These are phyloP conservation scores for Collybiopsis luxurians DNA, from an alignment of 768 basidiomycete genomes.

Conservation along the genomic window DNA sequence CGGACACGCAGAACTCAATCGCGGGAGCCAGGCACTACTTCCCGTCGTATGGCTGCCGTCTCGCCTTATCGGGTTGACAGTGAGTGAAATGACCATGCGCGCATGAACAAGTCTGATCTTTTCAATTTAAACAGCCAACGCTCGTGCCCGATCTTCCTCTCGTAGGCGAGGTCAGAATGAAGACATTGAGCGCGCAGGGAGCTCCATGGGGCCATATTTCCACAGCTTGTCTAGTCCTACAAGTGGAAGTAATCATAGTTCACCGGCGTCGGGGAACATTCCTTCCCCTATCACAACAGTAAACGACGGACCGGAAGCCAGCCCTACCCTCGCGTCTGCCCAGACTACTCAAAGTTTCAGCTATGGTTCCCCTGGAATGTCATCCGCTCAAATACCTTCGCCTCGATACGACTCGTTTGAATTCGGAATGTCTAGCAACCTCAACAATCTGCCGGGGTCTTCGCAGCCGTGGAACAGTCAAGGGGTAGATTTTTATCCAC, in stretches of 20 bases:
- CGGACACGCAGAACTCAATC: conserved; percentile 55
- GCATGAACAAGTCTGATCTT: conserved; percentile 17
- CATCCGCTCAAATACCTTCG: conserved; percentile 50
- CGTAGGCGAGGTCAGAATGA: conserved; percentile 74
- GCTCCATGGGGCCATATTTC: conserved; percentile 38
- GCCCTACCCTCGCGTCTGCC: conserved; percentile 48
- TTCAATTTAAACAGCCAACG: conserved; percentile 38
- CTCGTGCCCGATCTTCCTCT: conserved; percentile 73
- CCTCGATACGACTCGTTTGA: conserved; percentile 53
- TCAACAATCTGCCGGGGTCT: not conserved
- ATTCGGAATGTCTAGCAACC: conserved; percentile 14
- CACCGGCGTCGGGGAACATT: conserved; percentile 68
- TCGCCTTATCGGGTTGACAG: conserved; percentile 67
- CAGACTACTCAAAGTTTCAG: conserved; percentile 43
- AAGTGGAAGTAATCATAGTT: conserved; percentile 66
- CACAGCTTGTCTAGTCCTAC: conserved; percentile 58
- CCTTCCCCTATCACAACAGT: conserved; percentile 66
- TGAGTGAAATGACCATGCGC: too few species aligned
- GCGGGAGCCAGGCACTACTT: conserved; percentile 49
- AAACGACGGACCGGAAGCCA: conserved; percentile 50
- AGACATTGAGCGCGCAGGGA: conserved; percentile 33
- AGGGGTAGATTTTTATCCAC: conserved; percentile 26
- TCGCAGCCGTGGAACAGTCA: conserved; percentile 28
- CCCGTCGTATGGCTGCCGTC: conserved; percentile 53
- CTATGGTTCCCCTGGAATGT: conserved; percentile 30